Evolutionary conservation across 805 yeast genomes (phyloP), one percentile per base, ranked within the genome.

Genomic region (Hanseniaspora guilliermondii): DNA sequence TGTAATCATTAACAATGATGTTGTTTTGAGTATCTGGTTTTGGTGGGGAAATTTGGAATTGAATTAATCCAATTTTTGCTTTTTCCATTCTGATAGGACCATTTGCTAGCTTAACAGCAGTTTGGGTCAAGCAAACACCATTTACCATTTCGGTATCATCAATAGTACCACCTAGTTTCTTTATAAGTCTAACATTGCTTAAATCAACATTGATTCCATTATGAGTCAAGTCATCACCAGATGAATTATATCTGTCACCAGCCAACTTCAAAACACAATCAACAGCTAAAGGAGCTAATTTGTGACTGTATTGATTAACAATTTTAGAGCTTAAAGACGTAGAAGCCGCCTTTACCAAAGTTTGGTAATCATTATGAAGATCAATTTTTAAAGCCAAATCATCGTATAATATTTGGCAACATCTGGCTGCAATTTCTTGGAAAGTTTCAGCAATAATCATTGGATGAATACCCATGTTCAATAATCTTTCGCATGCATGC

Each of bases 11-110:
- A 54, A 93, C 97, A 56, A 93, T 95, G 49, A 93, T 91, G 66
- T 89, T 91, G 70, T 93, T 93, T 73, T 93, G 98, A 84, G 94
- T 84, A 66, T 88, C 97, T 21, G 97, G 97, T 67, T 88, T 88
- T 60, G 97, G 97, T 24, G 97, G 96, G 21, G 96, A 87, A 58
- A 88, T 77, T 75, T 86, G 98, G 74, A 86, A 93, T 74, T 88
- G 99, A 64, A 85, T 79, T 65, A 85, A 77, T 30, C 85, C 97
- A 66, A 87, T 87, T 60, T 76, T 78, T 16, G 98, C 97, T 74
- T 89, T 91, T 67, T 93, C 98, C 67, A 87, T 78, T 66, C 97
- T 80, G 4, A 87, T 76, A 57, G 98, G 97, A 16, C 97, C 97
- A 49, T 96, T 96, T 1, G 96, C 97, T 57, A 77, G 73, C 67